Evolutionary conservation across 2,329 filamentous ascomycete genomes (phyloP), one percentile per base, ranked within the genome.

Genomic region (Pleoardoris graminearum): DNA sequence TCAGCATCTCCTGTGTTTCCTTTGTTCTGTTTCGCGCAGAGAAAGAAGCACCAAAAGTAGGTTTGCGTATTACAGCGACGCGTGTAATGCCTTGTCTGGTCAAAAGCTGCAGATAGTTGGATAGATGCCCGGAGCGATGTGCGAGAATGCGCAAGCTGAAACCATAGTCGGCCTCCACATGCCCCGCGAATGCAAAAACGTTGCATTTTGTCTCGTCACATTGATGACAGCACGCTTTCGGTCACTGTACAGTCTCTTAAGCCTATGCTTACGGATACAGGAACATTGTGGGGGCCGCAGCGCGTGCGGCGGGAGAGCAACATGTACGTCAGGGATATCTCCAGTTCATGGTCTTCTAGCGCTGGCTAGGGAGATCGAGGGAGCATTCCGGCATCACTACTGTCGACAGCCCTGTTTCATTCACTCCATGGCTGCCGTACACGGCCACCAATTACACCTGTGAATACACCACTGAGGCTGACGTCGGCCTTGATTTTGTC

Each of bases 1-100:
- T 69, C 69, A 58, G 62, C 68, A 58, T 59, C 54, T 64, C 65
- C 61, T 70, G 63, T 68, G 57, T 68, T 63, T 62, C 55, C 53
- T 63, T 62, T 60, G 39, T 55, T 59, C n/a, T 38, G 45, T 41
- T 48, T 50, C 49, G 54, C 49, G 61, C 52, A 35, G 49, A 51
- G 55, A 51, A 54, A 49, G 38, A 42, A 38, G 50, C 54, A 45
- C 55, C 47, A 52, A 57, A 45, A 38, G 54, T 56, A 57, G 58
- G 60, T 59, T 48, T 51, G 48, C 25, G 36, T 37, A n/a, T 41
- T 48, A 4, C 23, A 6, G 38, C 29, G 36, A 46, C 54, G 53
- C 55, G 46, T 55, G 48, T 57, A 55, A 51, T 53, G 50, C 56
- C 16, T 29, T 32, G 39, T 39, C 8, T 49, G 44, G 44, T 29